phyloP scores from a whole-genome alignment of 2,329 filamentous ascomycete species.

The Trichoderma cornu-damae region DNA sequence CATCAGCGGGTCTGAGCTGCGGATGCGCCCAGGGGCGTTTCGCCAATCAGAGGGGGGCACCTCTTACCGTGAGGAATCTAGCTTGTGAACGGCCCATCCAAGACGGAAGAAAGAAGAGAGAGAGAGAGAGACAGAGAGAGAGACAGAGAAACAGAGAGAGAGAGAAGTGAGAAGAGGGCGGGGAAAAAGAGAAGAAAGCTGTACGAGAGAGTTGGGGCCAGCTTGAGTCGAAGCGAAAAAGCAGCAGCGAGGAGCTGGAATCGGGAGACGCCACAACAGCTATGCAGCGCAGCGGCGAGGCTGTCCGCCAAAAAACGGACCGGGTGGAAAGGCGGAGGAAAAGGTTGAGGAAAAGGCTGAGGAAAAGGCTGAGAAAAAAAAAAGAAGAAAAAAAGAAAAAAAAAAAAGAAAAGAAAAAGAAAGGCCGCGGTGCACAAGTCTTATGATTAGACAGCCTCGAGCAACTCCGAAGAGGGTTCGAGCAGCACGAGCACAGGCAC shows the following conservation, averaged over 20 bases:
- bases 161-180: neutral
- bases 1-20: neutral
- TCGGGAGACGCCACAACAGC: no score
- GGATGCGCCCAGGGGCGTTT: neutral
- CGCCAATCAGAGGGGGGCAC: neutral
- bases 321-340: neutral
- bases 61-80: neutral
- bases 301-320: neutral
- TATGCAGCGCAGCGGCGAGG: neutral
- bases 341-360: neutral
- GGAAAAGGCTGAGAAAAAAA: neutral
- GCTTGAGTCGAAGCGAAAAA: neutral
- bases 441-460: no score
- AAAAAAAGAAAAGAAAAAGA: neutral
- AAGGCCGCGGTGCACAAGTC: neutral
- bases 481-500: slow-evolving; percentile 3
- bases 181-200: neutral
- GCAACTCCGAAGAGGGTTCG: neutral
- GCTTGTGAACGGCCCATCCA: neutral
- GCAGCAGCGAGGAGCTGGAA: neutral
- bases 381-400: no score
- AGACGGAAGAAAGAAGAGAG: neutral
- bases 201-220: neutral
- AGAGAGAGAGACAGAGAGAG: neutral
- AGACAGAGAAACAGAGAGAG: neutral